phyloP scores from a whole-genome alignment of 495 filamentous ascomycete species.

The Penicillium cinerascens region DNA sequence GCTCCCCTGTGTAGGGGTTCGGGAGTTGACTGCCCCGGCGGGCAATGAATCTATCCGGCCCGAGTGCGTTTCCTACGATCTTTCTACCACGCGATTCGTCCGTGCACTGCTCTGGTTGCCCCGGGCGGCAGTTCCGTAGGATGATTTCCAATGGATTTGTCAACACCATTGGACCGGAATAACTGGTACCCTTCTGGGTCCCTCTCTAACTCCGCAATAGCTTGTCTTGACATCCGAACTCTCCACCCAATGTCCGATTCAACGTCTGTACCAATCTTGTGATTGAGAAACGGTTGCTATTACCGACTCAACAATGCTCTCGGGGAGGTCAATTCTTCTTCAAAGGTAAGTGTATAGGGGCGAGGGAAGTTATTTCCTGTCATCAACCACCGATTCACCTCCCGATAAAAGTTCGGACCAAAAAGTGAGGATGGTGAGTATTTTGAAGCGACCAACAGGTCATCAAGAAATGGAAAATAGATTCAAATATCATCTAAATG shows the following conservation, averaged over 20 bases:
- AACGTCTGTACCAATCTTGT: too few relatives aligned
- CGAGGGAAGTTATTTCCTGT: background rate
- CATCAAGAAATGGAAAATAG: background rate
- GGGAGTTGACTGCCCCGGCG: background rate
- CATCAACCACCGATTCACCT: background rate
- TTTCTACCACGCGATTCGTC: background rate
- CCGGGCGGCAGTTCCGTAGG: background rate
- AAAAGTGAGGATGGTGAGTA: background rate
- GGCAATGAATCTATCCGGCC: slow-evolving; percentile 12
- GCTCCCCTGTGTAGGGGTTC: background rate
- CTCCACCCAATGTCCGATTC: background rate
- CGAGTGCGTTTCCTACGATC: background rate
- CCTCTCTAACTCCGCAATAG: background rate
- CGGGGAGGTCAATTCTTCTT: background rate
- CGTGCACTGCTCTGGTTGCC: background rate
- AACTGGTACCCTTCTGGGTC: background rate
- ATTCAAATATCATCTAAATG: too few relatives aligned
- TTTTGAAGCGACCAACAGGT: background rate
- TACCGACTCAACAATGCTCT: background rate
- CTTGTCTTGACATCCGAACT: background rate
- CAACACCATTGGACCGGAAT: background rate
- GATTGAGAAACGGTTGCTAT: background rate
- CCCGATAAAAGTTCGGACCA: background rate
- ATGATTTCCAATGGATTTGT: background rate
- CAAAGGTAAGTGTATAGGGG: background rate